phyloP scores from a whole-genome alignment of 139 green algal genomes.

The Closterium sp. region DNA sequence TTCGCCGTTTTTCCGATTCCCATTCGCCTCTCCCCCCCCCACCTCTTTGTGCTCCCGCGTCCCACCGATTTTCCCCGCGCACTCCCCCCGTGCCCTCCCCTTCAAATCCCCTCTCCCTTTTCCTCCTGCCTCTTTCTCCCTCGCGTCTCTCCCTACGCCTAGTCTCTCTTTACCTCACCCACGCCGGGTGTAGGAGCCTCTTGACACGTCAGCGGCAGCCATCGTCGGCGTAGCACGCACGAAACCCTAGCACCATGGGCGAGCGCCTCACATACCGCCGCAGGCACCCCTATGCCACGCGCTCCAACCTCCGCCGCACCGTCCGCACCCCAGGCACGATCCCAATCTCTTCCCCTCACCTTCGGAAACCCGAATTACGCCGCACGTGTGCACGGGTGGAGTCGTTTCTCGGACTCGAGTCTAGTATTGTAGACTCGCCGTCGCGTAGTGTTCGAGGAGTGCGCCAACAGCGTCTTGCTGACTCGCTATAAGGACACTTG shows the following conservation, averaged over 20 bases:
- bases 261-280: conserved; percentile 53
- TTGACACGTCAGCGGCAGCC: neutral
- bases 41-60: no score
- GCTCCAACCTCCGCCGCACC: conserved; percentile 84
- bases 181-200: neutral
- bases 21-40: neutral
- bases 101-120: neutral
- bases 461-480: neutral
- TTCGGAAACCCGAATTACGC: neutral
- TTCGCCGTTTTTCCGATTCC: no score
- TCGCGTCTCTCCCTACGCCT: neutral
- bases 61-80: neutral
- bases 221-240: neutral
- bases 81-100: neutral
- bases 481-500: neutral
- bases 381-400: neutral
- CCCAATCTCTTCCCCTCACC: neutral
- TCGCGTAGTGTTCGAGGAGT: no score
- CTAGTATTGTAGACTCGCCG: neutral
- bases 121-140: neutral
- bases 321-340: conserved; percentile 89
- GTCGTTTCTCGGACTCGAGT: neutral
- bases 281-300: conserved; percentile 87
- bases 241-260: conserved; percentile 39
- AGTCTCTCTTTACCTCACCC: neutral